Evolutionary conservation across 108 stramenopile genomes (phyloP), one percentile per base, ranked within the genome.

Genomic region (Skeletonema tropicum): DNA sequence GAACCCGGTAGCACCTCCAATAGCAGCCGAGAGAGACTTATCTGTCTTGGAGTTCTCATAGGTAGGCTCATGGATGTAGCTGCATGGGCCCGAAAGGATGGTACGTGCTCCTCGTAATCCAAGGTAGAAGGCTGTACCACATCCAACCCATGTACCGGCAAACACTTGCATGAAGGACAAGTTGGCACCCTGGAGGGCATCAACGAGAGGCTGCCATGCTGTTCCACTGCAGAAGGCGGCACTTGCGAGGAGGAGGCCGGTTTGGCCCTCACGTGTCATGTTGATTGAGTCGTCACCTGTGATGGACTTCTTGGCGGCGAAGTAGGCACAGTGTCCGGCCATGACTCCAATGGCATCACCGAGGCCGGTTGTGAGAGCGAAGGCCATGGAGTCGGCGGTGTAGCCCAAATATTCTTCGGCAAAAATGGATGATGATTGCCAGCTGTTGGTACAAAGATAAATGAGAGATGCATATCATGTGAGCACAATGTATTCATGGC

Each of bases 191-290:
- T 94, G 93, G 26, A 94, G 71, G 19, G 75, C 85, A 75, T 94
- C 75, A 13, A 94, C 93, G 30, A 90, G 45, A 3, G 93, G 93
- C 70, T 94, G 93, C 93, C 93, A 94, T 5, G 88, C 86, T 39
- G 88, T 86, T 32, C 93, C 93, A 49, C 85, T 86, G 86, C 91
- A 94, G 76, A 92, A 89, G 39, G 93, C 93, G 14, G 93, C 93
- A 59, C 66, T 74, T 32, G 80, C 93, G 29, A 94, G 83, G 33
- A 91, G 76, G 41, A 89, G 35, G 14, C 89, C 93, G 6, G 86
- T 88, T 13, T 91, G 86, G 2, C 83, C 26, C 68, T 89, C 90
- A 10, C 74, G 23, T 23, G 79, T 80, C 73, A 87, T 76, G 70
- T 91, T 75, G 64, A 92, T 88, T 39, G 66, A 60, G 19, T 35